These are phyloP conservation scores for Debaryomyces castellii DNA, from an alignment of 805 yeast species.

Conservation along the genomic window DNA sequence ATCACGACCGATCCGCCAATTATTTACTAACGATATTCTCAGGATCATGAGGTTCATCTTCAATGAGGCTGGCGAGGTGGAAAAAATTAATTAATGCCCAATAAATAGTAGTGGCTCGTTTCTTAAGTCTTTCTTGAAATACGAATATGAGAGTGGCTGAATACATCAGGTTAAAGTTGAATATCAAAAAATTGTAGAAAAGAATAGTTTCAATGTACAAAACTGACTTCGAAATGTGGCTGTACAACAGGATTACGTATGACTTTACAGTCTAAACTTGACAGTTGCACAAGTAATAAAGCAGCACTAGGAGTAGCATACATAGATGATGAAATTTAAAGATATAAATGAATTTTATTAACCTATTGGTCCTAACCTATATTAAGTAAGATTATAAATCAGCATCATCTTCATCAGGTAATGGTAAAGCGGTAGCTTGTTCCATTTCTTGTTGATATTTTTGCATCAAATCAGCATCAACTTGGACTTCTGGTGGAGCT, in stretches of 20 bases:
- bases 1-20: background rate
- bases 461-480: slow-evolving; percentile 94
- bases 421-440: slow-evolving; percentile 98
- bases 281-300: too few relatives aligned
- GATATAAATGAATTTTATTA: slow-evolving; percentile 10
- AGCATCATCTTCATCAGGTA: slow-evolving; percentile 99
- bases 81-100: background rate
- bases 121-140: too few relatives aligned
- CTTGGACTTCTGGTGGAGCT: slow-evolving; percentile 99
- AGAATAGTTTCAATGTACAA: too few relatives aligned
- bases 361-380: slow-evolving; percentile 3
- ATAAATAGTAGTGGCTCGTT: background rate
- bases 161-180: background rate
- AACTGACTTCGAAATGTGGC: background rate
- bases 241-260: too few relatives aligned
- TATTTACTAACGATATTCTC: background rate
- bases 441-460: slow-evolving; percentile 99
- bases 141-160: background rate
- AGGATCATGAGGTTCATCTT: background rate
- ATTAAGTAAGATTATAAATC: slow-evolving; percentile 67
- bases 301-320: too few relatives aligned
- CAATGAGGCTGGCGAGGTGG: background rate
- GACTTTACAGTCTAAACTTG: too few relatives aligned
- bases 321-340: background rate
- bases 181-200: too few relatives aligned